Evolutionary conservation across 78 protist species (phyloP).

Genomic region (Dictyostelium brefeldianum): DNA sequence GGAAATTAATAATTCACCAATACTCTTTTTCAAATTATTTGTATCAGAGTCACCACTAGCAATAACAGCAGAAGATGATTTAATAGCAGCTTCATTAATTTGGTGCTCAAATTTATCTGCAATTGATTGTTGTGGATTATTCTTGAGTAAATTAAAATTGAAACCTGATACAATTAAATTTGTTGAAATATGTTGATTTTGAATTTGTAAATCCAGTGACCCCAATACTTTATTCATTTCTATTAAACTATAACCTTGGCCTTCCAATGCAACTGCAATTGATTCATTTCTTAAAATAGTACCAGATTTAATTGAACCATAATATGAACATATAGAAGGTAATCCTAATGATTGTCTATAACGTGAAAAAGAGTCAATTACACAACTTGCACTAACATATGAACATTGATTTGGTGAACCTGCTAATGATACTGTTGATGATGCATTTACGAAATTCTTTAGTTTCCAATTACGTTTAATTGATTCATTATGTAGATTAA

Average conservation of each 20-base stretch:
- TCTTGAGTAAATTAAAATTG: too few species aligned
- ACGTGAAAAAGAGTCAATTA: slow-evolving; percentile 63
- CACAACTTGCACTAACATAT: slow-evolving; percentile 84
- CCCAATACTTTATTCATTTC: slow-evolving; percentile 1
- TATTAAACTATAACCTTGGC: neutral
- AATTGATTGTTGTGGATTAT: too few species aligned
- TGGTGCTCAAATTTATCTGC: too few species aligned
- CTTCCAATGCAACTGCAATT: neutral
- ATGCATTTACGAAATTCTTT: slow-evolving; percentile 47
- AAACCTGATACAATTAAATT: neutral
- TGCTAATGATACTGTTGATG: slow-evolving; percentile 40
- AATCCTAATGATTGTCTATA: slow-evolving; percentile 56
- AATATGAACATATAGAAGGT: neutral
- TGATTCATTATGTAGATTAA: slow-evolving; percentile 60
- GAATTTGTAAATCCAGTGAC: neutral
- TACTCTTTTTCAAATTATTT: too few species aligned
- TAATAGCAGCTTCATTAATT: too few species aligned
- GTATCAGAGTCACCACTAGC: too few species aligned
- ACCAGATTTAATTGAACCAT: neutral
- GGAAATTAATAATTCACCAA: too few species aligned
- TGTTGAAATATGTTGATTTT: neutral
- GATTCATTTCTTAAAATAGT: neutral
- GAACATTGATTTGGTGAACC: slow-evolving; percentile 71
- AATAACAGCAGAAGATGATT: too few species aligned
- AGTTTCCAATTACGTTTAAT: neutral